Evolutionary conservation across 2,329 filamentous ascomycete species (phyloP).

Genomic region (Phialophora expanda): DNA sequence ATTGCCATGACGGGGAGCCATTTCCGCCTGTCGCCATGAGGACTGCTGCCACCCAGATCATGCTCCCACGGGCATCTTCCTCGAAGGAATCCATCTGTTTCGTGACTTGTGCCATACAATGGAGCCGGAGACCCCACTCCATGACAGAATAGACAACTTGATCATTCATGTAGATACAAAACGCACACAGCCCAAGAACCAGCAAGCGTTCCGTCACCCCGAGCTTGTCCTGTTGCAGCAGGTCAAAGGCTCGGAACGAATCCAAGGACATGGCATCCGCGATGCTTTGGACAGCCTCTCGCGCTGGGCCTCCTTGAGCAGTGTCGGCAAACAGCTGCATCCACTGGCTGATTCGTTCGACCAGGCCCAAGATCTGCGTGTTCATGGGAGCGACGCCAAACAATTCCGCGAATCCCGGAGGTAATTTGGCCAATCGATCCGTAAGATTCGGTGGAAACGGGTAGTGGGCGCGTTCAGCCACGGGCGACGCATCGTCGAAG

Average conservation of each 20-base stretch:
- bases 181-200: slow-evolving; percentile 14
- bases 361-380: slow-evolving; percentile 7
- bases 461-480: not conserved
- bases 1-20: slow-evolving; percentile 15
- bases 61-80: slow-evolving; percentile 5
- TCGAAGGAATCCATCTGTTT: slow-evolving; percentile 10
- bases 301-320: not conserved
- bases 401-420: slow-evolving; percentile 12
- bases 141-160: slow-evolving; percentile 18
- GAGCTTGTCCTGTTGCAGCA: slow-evolving; percentile 20
- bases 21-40: slow-evolving; percentile 21
- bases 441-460: not conserved
- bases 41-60: slow-evolving; percentile 19
- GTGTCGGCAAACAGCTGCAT: slow-evolving; percentile 5
- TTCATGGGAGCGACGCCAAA: slow-evolving; percentile 1
- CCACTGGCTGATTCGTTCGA: slow-evolving; percentile 16
- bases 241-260: slow-evolving; percentile 20
- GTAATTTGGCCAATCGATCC: slow-evolving; percentile 4
- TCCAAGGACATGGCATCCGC: slow-evolving; percentile 17
- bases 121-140: slow-evolving; percentile 19
- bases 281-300: not conserved
- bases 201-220: slow-evolving; percentile 13
- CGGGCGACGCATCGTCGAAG: not conserved
- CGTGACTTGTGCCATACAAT: slow-evolving; percentile 14
- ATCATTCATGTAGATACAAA: slow-evolving; percentile 19